Evolutionary conservation across 495 filamentous ascomycete species (phyloP).

Genomic region (Penicillium samsonianum): DNA sequence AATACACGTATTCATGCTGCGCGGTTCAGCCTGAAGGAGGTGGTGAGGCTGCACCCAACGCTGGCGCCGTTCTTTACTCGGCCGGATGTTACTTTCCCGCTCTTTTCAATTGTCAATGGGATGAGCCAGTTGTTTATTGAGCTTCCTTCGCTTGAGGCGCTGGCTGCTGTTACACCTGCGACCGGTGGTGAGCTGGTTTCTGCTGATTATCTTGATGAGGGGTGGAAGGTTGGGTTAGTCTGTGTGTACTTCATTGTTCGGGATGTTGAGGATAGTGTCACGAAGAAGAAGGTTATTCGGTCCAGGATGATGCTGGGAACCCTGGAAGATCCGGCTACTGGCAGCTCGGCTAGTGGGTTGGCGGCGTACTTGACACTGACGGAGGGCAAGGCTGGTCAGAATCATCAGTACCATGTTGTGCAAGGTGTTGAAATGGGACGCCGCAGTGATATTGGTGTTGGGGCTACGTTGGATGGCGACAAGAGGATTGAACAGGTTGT

Average conservation of each 20-base stretch:
- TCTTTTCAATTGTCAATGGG: conserved; percentile 51
- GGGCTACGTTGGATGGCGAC: conserved; percentile 37
- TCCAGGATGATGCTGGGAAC: conserved; percentile 55
- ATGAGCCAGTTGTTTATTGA: conserved; percentile 68
- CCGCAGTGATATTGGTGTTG: conserved; percentile 58
- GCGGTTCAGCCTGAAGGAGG: conserved; percentile 28
- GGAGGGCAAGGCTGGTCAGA: conserved; percentile 28
- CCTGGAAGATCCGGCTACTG: conserved; percentile 70
- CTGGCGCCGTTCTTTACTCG: conserved; percentile 27
- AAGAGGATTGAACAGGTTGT: conserved; percentile 49
- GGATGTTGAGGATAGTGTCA: conserved; percentile 32
- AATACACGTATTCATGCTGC: conserved; percentile 61
- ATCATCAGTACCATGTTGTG: conserved; percentile 52
- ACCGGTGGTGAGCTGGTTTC: conserved; percentile 27
- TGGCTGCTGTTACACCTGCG: conserved; percentile 33
- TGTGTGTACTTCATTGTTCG: conserved; percentile 61
- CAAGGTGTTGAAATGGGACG: conserved; percentile 83
- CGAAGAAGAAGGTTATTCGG: conserved; percentile 34
- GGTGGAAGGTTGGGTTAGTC: conserved; percentile 55
- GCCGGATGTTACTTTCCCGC: conserved; percentile 22
- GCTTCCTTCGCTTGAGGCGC: conserved; percentile 45
- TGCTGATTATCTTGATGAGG: conserved; percentile 53
- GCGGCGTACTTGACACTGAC: conserved; percentile 57
- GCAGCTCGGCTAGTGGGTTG: conserved; percentile 63
- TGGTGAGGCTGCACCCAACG: conserved; percentile 36